phyloP scores from a whole-genome alignment of 2,329 filamentous ascomycete genomes.

The Magnaporthiopsis rhizophila region DNA sequence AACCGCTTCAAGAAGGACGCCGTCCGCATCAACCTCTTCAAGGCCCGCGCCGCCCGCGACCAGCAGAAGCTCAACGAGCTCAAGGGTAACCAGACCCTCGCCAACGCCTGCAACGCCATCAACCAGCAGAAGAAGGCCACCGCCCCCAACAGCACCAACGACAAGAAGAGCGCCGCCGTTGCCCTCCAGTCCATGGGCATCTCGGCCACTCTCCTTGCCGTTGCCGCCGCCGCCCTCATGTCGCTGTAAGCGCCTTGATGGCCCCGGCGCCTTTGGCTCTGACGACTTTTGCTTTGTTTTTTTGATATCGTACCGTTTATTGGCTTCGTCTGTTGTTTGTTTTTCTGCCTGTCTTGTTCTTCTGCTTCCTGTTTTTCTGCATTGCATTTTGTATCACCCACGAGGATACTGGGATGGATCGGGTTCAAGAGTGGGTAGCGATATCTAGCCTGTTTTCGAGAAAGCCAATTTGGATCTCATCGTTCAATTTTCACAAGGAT shows the following conservation, averaged over 20 bases:
- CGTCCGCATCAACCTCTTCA: conserved; percentile 25
- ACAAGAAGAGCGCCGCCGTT: background rate
- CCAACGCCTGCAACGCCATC: conserved; percentile 9
- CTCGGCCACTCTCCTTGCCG: conserved; percentile 5
- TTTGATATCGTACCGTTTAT: background rate
- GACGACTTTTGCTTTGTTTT: background rate
- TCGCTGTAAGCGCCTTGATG: conserved; percentile 7
- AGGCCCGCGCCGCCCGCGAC: conserved; percentile 21
- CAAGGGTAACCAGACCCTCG: conserved; percentile 26
- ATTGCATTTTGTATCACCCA: background rate
- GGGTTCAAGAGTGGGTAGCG: background rate
- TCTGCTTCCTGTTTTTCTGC: background rate
- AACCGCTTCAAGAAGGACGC: conserved; percentile 26
- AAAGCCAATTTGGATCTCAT: background rate
- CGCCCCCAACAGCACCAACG: background rate
- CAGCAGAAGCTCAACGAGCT: conserved; percentile 21
- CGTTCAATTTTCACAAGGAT: too few species aligned
- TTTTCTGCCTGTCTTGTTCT: background rate
- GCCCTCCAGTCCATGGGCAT: conserved; percentile 3
- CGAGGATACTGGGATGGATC: too few species aligned
- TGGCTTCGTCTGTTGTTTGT: background rate
- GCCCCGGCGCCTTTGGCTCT: too few species aligned
- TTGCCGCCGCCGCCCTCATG: conserved; percentile 8
- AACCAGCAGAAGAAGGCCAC: background rate
- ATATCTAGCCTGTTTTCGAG: background rate